Evolutionary conservation across 179 eudicot genomes (phyloP), one percentile per base, ranked within the genome.

Genomic region (Spergularia azorica): DNA sequence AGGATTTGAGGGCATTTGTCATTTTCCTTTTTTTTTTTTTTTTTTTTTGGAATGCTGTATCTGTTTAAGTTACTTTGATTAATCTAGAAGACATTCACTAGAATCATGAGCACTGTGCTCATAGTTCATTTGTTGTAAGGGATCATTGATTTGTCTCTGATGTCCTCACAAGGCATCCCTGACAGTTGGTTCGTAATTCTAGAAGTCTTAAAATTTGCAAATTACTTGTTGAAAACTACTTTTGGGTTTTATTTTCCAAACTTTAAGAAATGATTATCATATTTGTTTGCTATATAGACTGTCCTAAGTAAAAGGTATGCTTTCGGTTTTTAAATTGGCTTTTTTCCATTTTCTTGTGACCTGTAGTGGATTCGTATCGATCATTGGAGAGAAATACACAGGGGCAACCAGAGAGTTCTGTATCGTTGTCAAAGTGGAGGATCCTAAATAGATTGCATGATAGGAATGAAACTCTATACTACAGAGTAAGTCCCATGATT

Each of bases 391-490:
- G 86, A 79, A 93, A 95, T 82, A 93, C 97, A 15, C 73, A 68
- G 81, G 97, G 94, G 58, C 94, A 90, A 76, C 86, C 89, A 70
- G 89, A 88, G 0, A 62, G 79, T 70, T 20, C 80, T 77, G 92
- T 91, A 57, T 83, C 99, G 26, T 86, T 95, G 70, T 89, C 97
- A 67, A 95, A 95, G 85, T 95, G 99, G 99, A 93, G 99, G 87
- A 91, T 93, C 78, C 81, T 95, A 78, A 95, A 95, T 76, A 90
- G 99, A 83, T 83, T 95, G 67, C 99, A 95, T 77, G 99, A 95
- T 85, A 91, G 99, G 80, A 95, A 95, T 82, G 99, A 95, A 90
- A 95, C 94, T 36, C 83, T 95, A 66, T 96, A 96, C 77, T 96
- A 94, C 83, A 84, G 97, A 83, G 99, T 95, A 90, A 89, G 97